Evolutionary conservation across 2,329 filamentous ascomycete species (phyloP).

Genomic region (Periconia sp.): DNA sequence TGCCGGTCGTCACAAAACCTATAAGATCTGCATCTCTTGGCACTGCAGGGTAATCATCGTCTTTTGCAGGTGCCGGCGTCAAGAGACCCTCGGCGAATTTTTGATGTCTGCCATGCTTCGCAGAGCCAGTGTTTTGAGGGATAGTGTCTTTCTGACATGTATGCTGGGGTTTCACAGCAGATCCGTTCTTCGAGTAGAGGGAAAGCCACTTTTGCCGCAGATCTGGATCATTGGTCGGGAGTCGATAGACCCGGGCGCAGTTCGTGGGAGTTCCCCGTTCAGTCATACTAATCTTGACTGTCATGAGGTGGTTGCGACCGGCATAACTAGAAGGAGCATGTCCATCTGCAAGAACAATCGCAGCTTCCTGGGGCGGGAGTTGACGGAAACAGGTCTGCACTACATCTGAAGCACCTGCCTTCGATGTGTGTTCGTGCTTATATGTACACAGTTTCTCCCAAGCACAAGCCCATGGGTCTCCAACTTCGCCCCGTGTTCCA

Average conservation of each 20-base stretch:
- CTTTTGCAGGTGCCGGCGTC: constrained; percentile 9
- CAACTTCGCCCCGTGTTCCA: constrained; percentile 78
- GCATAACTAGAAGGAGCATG: constrained; percentile 1
- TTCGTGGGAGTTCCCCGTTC: constrained; percentile 69
- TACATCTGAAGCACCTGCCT: constrained; percentile 7
- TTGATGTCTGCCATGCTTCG: constrained; percentile 17
- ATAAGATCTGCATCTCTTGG: constrained; percentile 76
- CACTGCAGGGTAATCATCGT: constrained; percentile 62
- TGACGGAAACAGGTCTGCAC: constrained; percentile 26
- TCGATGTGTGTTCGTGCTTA: neutral
- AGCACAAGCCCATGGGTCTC: constrained; percentile 79
- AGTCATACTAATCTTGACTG: constrained; percentile 67
- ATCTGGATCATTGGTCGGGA: constrained; percentile 60
- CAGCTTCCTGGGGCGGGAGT: constrained; percentile 34
- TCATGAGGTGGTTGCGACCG: constrained; percentile 48
- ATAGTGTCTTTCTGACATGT: neutral
- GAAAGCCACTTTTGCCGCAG: constrained; percentile 74
- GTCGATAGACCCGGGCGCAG: constrained; percentile 82
- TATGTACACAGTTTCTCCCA: constrained; percentile 68
- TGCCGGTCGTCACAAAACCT: constrained; percentile 87
- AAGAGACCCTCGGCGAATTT: constrained; percentile 31
- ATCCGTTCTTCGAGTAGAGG: constrained; percentile 45
- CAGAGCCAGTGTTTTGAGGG: constrained; percentile 12
- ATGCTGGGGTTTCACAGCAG: neutral
- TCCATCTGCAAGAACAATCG: constrained; percentile 10